A percentile compares a stretch with the other conserved stretches of the same genome.
These are phyloP conservation scores for Phialophora chinensis DNA, from an alignment of 2,329 filamentous ascomycete genomes.

Conservation along the genomic window DNA sequence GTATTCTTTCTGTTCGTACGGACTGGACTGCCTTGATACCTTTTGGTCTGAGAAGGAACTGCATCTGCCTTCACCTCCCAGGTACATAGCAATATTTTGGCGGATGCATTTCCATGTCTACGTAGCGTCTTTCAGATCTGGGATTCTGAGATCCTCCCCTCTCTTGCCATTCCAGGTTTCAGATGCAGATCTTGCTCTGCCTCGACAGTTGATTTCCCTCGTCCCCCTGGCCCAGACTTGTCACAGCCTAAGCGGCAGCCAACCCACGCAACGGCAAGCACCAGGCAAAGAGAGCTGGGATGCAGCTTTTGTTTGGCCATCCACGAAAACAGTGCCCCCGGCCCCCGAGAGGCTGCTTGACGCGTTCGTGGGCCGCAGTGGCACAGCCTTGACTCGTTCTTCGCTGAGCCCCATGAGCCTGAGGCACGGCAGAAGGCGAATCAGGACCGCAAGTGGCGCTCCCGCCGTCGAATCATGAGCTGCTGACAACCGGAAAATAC, in stretches of 20 bases:
- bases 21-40: background rate
- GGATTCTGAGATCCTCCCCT: constrained; percentile 3
- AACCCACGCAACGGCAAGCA: constrained; percentile 8
- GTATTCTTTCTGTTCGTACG: background rate
- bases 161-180: constrained; percentile 5
- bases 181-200: constrained; percentile 14
- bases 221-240: constrained; percentile 51
- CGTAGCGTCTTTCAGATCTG: background rate
- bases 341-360: constrained; percentile 17
- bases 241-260: constrained; percentile 5
- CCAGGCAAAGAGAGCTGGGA: background rate
- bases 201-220: constrained; percentile 59
- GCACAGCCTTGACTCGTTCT: constrained; percentile 13
- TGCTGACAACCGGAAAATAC: constrained; percentile 13
- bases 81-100: background rate
- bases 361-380: constrained; percentile 17
- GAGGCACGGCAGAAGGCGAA: constrained; percentile 6
- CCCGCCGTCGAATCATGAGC: constrained; percentile 7
- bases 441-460: constrained; percentile 17
- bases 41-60: background rate
- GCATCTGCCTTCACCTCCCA: background rate
- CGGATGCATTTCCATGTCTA: background rate
- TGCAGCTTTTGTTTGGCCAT: constrained; percentile 7
- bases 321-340: constrained; percentile 1
- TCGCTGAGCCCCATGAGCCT: constrained; percentile 20